Evolutionary conservation across 2,329 filamentous ascomycete species (phyloP).

Genomic region (Colletotrichum nymphaeae): DNA sequence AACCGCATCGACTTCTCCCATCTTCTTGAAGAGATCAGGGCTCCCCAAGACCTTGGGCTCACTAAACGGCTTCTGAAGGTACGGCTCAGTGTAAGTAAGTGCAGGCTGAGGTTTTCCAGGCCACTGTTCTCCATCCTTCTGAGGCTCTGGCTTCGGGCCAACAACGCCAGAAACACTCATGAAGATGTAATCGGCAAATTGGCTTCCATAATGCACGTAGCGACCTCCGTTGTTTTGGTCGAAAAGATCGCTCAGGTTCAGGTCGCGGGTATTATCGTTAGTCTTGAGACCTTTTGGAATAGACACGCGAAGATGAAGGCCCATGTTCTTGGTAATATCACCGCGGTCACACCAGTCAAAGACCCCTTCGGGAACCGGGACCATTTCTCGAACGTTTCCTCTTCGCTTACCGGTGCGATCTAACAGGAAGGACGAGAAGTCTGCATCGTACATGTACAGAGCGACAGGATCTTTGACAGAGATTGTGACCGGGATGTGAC

Average conservation of each 20-base stretch:
- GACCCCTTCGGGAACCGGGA: background rate
- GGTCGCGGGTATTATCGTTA: background rate
- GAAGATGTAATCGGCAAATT: conserved; percentile 10
- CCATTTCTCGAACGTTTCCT: background rate
- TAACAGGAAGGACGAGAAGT: background rate
- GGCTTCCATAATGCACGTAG: background rate
- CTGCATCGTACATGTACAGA: background rate
- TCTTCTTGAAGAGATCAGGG: background rate
- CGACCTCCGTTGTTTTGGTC: background rate
- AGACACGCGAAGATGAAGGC: background rate
- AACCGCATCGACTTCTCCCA: background rate
- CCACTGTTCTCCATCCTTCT: background rate
- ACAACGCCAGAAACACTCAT: conserved; percentile 2
- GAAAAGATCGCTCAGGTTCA: background rate
- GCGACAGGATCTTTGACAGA: background rate
- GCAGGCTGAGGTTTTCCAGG: background rate
- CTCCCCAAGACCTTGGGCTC: background rate
- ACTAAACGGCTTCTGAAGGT: background rate
- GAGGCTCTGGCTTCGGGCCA: background rate
- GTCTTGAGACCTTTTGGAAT: background rate
- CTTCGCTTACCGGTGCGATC: background rate
- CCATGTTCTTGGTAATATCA: conserved; percentile 4
- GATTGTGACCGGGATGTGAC: background rate
- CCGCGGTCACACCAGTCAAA: conserved; percentile 2
- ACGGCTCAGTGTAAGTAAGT: background rate